Evolutionary conservation across 2,329 filamentous ascomycete species (phyloP).

Genomic region (Cercospora nicotianae): DNA sequence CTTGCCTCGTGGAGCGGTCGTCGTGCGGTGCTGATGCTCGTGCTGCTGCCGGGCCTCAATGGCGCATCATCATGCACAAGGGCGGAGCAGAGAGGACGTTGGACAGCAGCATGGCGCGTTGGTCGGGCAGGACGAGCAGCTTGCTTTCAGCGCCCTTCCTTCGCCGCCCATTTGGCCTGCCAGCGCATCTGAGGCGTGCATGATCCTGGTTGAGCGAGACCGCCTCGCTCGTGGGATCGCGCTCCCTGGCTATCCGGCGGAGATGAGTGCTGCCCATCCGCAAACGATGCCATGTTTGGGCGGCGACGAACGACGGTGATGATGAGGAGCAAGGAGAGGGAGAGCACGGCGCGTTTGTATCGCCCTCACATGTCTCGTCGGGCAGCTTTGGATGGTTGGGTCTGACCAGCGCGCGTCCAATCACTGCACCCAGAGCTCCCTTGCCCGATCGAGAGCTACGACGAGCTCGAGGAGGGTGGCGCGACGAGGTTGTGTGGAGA

Average conservation of each 20-base stretch:
- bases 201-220: conserved; percentile 1
- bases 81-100: conserved; percentile 1
- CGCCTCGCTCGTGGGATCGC: neutral
- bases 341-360: neutral
- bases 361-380: neutral
- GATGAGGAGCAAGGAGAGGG: neutral
- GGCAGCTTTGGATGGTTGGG: neutral
- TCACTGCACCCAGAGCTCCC: neutral
- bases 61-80: conserved; percentile 6
- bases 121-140: neutral
- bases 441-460: neutral
- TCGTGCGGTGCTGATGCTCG: neutral
- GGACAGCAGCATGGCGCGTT: neutral
- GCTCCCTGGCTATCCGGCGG: conserved; percentile 3
- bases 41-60: neutral
- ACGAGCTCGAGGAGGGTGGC: neutral
- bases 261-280: conserved; percentile 5
- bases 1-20: neutral
- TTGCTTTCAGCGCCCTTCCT: neutral
- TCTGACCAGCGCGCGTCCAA: neutral
- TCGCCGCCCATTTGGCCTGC: neutral
- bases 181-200: conserved; percentile 9
- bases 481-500: neutral
- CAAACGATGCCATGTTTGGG: conserved; percentile 1
- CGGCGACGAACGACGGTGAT: neutral